Base-by-base conservation (phyloP, 345 rosid species). In the Alliaria petiolata region DNA sequence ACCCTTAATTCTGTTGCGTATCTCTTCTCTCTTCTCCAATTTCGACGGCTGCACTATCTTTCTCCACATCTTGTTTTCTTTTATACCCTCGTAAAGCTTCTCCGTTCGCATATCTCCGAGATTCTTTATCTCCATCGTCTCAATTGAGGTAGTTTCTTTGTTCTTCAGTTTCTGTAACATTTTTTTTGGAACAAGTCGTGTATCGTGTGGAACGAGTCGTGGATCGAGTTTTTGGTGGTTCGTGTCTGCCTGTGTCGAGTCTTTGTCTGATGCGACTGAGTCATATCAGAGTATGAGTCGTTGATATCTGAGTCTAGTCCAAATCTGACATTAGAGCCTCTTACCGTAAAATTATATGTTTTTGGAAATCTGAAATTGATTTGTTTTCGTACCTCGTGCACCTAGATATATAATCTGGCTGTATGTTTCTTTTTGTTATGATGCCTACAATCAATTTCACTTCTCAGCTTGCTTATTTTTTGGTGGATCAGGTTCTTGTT, bases 401-500 rank as follows among this genome's bases (percentile, higher is more conserved):
- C 26, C 5, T 49, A 25, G 5, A 6, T 25, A 10, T 25, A 10
- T 25, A 60, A 25, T 63, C 0, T 63, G 17, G 19, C 0, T 31
- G n/a, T 43, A 28, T 43, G 5, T 45, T 4, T 62, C 6, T 15
- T 62, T 7, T 62, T 13, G 54, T 7, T 13, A 25, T 40, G 35
- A 35, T 22, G 36, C 30, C 2, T 59, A 7, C 11, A 20, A 1
- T 47, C 31, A 28, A 5, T 28, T 28, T 28, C 39, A 44, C 15
- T 31, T 10, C 16, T 44, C 15, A 45, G 1, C 30, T 62, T 45
- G 67, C 25, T 45, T 62, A 16, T 12, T 31, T 31, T 62, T 45
- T 62, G 11, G 67, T 62, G 17, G 11, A 13, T 45, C 73, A 69
- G 73, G 65, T 57, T 69, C 2, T 49, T 14, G 16, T 49, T 47